phyloP scores from a whole-genome alignment of 1,139 yeast genomes.

The Saccharomyces uvarum region DNA sequence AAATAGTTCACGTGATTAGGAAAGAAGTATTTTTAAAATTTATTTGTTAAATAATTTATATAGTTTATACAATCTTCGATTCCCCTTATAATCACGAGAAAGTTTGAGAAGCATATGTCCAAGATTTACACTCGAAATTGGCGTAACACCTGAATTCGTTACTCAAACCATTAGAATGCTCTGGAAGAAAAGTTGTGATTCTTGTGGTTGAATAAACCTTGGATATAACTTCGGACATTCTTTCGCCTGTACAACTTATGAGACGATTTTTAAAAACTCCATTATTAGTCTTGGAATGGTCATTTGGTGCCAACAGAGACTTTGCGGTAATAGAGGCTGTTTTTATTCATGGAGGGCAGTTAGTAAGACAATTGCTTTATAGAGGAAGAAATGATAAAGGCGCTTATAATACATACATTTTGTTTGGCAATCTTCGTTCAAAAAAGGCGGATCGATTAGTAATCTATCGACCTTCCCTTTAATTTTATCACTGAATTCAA shows the following conservation, averaged over 20 bases:
- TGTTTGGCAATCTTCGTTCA: conserved; percentile 72
- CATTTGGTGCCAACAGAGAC: conserved; percentile 43
- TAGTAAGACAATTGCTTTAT: conserved; percentile 2
- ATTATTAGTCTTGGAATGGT: conserved; percentile 30
- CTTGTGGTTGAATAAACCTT: conserved; percentile 57
- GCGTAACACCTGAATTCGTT: conserved; percentile 87
- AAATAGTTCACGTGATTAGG: background rate
- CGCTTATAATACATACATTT: conserved; percentile 35
- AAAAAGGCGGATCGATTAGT: conserved; percentile 84
- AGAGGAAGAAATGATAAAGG: background rate
- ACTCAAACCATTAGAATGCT: conserved; percentile 76
- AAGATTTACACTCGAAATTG: conserved; percentile 50
- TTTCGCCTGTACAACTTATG: conserved; percentile 78
- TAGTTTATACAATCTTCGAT: background rate
- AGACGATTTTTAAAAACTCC: conserved; percentile 46
- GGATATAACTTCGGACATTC: conserved; percentile 60
- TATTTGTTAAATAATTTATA: background rate
- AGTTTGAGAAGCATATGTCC: conserved; percentile 35
- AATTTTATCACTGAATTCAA: conserved; percentile 50
- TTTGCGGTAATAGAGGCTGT: conserved; percentile 57
- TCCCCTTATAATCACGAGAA: too few relatives aligned
- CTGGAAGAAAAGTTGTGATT: conserved; percentile 64
- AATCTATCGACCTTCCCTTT: conserved; percentile 61
- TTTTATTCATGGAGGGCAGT: background rate
- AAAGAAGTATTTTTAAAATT: too few relatives aligned